Evolutionary conservation across 768 basidiomycete genomes (phyloP), one percentile per base, ranked within the genome.

Genomic region (Lactarius hatsudake): DNA sequence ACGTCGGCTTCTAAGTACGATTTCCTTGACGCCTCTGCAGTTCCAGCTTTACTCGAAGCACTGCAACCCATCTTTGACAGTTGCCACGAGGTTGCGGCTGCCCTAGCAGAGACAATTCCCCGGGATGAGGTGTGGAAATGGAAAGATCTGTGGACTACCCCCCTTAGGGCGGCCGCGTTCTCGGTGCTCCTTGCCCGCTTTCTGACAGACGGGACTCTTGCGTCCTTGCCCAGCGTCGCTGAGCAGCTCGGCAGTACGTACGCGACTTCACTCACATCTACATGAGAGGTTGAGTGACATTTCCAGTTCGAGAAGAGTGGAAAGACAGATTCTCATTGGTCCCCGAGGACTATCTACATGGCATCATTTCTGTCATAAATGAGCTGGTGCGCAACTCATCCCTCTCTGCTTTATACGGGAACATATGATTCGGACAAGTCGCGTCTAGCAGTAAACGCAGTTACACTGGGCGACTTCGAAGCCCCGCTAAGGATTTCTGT

Each of bases 261-360:
- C 42, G 2, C 59, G 36, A 57, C 20, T 51, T 53, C 26, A 18
- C 42, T 4, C 40, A 17, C 18, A 18, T 45, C 62, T 30, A n/a
- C 5, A 26, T 61, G 30, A 26, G 36, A 56, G 20, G 20, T 61
- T 15, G 12, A 36, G 51, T 58, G 53, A 59, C 30, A 26, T 48
- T 40, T 42, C 17, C 23, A 26, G 30, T 36, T 26, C 20, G 85
- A 71, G 81, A 82, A 28, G 87, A 87, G 67, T 93, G 89, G 89
- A 81, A 82, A 64, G 87, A 87, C 73, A 81, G 86, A 45, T 81
- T 92, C 63, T 73, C 79, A 0, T 73, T 94, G 38, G 79, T 87
- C 2, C 86, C 82, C 5, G 91, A 94, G 75, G 91, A 94, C 73
- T 94, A 94, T 73, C 81, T 94, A 28, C 91, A 92, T 69, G 90